These are phyloP conservation scores for Clarkia xantiana DNA, from an alignment of 345 rosid genomes.

Conservation along the genomic window DNA sequence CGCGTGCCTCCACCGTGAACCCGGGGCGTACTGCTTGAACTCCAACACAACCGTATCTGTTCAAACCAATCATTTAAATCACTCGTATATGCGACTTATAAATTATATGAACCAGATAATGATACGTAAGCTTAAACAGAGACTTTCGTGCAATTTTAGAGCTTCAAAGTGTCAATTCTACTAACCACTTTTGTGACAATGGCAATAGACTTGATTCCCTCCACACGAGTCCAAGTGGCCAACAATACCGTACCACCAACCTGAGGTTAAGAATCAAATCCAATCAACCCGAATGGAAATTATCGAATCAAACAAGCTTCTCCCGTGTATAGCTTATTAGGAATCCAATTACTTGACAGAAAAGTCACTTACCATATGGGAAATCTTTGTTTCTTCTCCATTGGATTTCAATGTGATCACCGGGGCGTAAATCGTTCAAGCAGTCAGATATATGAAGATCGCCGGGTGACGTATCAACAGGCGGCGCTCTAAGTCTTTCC, in stretches of 20 bases:
- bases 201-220: slow-evolving; percentile 50
- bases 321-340: no score
- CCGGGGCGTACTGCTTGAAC: slow-evolving; percentile 59
- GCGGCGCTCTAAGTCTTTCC: slow-evolving; percentile 72
- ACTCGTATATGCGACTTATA: not conserved
- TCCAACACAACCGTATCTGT: slow-evolving; percentile 50
- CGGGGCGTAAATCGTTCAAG: slow-evolving; percentile 58
- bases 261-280: slow-evolving; percentile 21
- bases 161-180: not conserved
- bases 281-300: slow-evolving; percentile 1
- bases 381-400: slow-evolving; percentile 88
- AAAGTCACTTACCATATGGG: slow-evolving; percentile 36
- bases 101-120: not conserved
- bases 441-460: slow-evolving; percentile 60
- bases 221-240: slow-evolving; percentile 84
- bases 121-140: not conserved
- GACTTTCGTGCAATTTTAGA: not conserved
- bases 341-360: no score
- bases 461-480: slow-evolving; percentile 47
- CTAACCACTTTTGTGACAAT: slow-evolving; percentile 53
- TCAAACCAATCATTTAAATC: slow-evolving; percentile 1
- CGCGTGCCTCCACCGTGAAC: slow-evolving; percentile 66
- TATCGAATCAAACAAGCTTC: no score
- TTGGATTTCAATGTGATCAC: slow-evolving; percentile 84
- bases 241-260: slow-evolving; percentile 94